Conservation (phyloP, 345 rosid genomes). For the Noccaea bulbosa region DNA sequence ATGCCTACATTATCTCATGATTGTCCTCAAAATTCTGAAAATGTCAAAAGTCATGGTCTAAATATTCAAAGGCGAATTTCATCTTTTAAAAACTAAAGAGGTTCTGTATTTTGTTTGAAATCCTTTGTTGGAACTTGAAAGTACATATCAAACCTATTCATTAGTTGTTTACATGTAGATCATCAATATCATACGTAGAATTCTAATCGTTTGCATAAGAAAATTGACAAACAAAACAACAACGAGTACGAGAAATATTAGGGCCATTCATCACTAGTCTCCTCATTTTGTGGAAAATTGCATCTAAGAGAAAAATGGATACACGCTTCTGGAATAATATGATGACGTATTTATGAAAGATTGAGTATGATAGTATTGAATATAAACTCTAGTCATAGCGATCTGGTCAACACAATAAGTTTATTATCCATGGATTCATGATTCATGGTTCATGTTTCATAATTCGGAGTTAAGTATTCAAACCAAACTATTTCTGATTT, state of each 20-base stretch:
- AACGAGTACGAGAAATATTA: not conserved
- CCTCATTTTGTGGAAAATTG: not conserved
- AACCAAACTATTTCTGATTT: no score
- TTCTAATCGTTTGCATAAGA: not conserved
- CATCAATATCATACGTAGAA: not conserved
- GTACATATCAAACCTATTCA: not conserved
- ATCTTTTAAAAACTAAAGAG: slow-evolving; percentile 1
- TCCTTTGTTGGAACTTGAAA: not conserved
- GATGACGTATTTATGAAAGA: no score
- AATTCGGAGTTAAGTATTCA: no score
- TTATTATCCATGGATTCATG: no score
- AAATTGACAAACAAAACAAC: not conserved
- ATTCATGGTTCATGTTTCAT: no score
- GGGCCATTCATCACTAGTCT: not conserved
- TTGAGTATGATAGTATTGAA: no score
- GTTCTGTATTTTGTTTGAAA: slow-evolving; percentile 3
- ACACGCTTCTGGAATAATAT: no score
- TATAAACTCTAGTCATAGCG: no score
- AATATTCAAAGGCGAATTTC: not conserved
- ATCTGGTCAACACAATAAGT: no score
- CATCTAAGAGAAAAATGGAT: no score
- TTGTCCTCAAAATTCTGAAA: not conserved
- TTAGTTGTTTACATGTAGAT: not conserved
- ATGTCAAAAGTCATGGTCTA: not conserved
- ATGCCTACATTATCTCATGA: not conserved